Base-by-base conservation (phyloP, 2,329 filamentous ascomycete genomes). In the Nemania diffusa region DNA sequence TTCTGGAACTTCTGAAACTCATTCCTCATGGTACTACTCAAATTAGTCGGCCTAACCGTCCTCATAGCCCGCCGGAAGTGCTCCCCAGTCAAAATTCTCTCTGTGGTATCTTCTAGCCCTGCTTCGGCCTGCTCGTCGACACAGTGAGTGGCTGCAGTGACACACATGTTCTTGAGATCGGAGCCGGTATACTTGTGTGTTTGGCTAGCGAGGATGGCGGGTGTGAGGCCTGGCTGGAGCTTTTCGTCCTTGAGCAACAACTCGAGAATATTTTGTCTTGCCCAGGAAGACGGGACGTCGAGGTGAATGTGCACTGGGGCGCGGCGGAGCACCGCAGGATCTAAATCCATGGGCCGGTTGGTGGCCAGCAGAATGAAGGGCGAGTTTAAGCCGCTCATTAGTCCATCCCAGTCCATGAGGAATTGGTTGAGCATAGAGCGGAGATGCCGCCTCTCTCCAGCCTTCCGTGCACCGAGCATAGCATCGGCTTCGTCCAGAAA, bases 401-500 rank as follows among this genome's bases (percentile, higher is more conserved):
- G 13, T 6, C 57, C 57, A n/a, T 59, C 57, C 29, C 13, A 40
- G 2, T 59, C 57, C 3, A 22, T 24, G n/a, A 59, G 22, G 15
- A 67, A 60, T 24, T 67, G 32, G 26, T 40, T 65, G 9, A 60
- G 15, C 56, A 50, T 56, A 8, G n/a, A 5, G 2, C 46, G 22
- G 2, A 27, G 4, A 13, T 27, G 22, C 22, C 22, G 8, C 5
- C 20, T 37, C 37, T 56, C 32, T 11, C 40, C 67, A 42, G 26
- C 13, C 27, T 40, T 27, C 15, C 48, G 34, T 34, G 46, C 22
- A 17, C 22, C 22, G 13, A 73, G 55, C 32, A 73, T 55, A 1
- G 62, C 63, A 34, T 73, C 75, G n/a, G 71, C 73, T 57, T 77
- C 74, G 65, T 77, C 75, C 22, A 77, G 42, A 66, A 78, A 77